phyloP scores from a whole-genome alignment of 2,329 filamentous ascomycete species.

The Neofusicoccum cordaticola region DNA sequence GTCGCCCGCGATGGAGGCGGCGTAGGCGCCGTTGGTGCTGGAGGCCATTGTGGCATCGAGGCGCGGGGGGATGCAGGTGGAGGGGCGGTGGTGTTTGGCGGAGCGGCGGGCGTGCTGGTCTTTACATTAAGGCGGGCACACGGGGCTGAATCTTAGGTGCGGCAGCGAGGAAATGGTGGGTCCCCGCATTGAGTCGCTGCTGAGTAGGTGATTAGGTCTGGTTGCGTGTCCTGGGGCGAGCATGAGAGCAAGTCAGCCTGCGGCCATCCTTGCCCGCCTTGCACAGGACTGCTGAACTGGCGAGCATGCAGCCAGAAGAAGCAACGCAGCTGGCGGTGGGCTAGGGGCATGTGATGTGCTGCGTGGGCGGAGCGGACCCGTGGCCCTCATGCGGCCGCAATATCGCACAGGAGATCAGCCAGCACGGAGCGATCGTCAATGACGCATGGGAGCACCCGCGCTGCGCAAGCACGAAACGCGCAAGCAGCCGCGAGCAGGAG shows the following conservation, averaged over 20 bases:
- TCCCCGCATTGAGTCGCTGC: constrained; percentile 17
- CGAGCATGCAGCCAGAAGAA: constrained; percentile 2
- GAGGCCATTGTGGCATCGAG: constrained; percentile 16
- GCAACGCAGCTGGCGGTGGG: constrained; percentile 11
- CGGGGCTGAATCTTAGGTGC: constrained; percentile 17
- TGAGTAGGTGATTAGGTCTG: constrained; percentile 12
- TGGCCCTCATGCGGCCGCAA: constrained; percentile 9
- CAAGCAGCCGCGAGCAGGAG: not conserved
- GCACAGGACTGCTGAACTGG: constrained; percentile 15
- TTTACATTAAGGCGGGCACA: constrained; percentile 17
- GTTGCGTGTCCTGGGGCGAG: constrained; percentile 11
- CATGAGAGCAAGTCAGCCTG: constrained; percentile 16
- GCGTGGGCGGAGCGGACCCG: constrained; percentile 6
- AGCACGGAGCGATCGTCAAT: constrained; percentile 8
- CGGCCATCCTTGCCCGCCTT: constrained; percentile 11
- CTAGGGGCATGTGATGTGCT: constrained; percentile 9
- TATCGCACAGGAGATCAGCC: constrained; percentile 11
- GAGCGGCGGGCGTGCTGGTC: not conserved
- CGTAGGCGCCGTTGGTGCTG: constrained; percentile 14
- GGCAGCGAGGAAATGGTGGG: constrained; percentile 14
- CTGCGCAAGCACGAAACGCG: not conserved
- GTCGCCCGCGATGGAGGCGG: constrained; percentile 14
- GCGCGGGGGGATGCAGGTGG: not conserved
- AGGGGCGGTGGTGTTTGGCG: not conserved
- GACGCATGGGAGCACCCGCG: constrained; percentile 7